Percentiles rank a stretch among this genome's conserved stretches.
Conservation (phyloP, 257 asterid species). For the Lithospermum erythrorhizon region DNA sequence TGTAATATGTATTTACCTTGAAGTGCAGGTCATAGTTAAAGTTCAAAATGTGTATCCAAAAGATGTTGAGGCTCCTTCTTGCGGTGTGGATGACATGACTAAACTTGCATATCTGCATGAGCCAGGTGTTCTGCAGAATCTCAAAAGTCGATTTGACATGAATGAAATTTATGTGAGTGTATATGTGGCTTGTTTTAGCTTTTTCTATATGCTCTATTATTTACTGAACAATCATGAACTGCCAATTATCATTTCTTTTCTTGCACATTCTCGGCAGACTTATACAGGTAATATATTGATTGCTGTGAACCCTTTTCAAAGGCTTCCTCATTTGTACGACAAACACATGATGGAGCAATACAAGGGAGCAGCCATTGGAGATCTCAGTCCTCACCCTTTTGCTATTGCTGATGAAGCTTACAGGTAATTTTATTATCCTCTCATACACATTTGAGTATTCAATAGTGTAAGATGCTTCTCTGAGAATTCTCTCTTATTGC, state of each 20-base stretch:
- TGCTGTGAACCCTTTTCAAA: conserved; percentile 83
- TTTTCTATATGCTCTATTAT: not conserved
- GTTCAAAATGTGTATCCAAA: conserved; percentile 42
- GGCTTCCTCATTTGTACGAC: conserved; percentile 62
- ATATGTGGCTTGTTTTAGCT: not conserved
- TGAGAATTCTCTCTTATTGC: conserved; percentile 9
- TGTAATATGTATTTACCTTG: not conserved
- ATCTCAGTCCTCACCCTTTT: conserved; percentile 77
- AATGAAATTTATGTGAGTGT: conserved; percentile 75
- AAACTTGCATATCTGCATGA: conserved; percentile 85
- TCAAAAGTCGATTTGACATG: conserved; percentile 54
- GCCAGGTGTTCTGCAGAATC: conserved; percentile 77
- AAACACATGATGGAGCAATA: conserved; percentile 58
- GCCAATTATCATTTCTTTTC: not conserved
- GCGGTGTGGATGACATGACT: conserved; percentile 91
- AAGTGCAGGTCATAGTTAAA: conserved; percentile 36
- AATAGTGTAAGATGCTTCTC: conserved; percentile 9
- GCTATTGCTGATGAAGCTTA: conserved; percentile 88
- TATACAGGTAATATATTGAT: conserved; percentile 86
- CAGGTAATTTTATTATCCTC: conserved; percentile 36
- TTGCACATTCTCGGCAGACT: conserved; percentile 41
- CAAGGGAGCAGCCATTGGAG: conserved; percentile 65
- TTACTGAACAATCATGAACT: not conserved
- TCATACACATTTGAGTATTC: not conserved
- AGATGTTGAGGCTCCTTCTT: conserved; percentile 64